Evolutionary conservation across 768 basidiomycete species (phyloP), one percentile per base, ranked within the genome.

Genomic region (Tephrocybe sp.): DNA sequence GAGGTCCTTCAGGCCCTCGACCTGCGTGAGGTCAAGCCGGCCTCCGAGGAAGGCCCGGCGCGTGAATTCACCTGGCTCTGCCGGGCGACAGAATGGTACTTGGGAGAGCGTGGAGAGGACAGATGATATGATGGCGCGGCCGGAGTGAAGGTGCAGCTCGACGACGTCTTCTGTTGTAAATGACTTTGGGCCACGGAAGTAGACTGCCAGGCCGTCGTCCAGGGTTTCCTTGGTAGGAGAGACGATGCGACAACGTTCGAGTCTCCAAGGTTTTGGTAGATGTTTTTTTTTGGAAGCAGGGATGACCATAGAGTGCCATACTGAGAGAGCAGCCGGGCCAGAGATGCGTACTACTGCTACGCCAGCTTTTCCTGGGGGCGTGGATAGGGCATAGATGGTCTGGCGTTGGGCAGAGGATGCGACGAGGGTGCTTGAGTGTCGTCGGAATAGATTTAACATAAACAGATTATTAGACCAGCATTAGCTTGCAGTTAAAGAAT

Each of bases 51-150:
- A 90, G 0, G 92, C 92, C 36, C 89, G 84, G 22, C 86, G 78
- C 12, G 93, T 94, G 60, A 96, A 96, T 67, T 96, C 93, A 24
- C 93, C 93, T 1, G 86, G 81, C 59, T 87, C 85, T 1, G 93
- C 93, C 5, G 86, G 86, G 3, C 93, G 82, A 43, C 84, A 83
- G 48, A 71, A 79, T 0, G 84, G 80, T 8, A 92, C 49, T 15
- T 64, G 65, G 9, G 83, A 77, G 2, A 95, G 74, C 3, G 86
- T 81, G 1, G 66, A 63, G 16, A 95, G 77, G 6, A 92, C 72
- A 4, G 89, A 80, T 2, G 84, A 70, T 59, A 93, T 78, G 24
- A 94, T 76, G 4, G 93, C 91, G 4, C 87, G 78, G 2, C 91
- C 90, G 13, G 92, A 94, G 63, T 96, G 93, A 25, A 90, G 72